phyloP scores from a whole-genome alignment of 2,329 filamentous ascomycete genomes.

The Pyrenochaeta sp. region DNA sequence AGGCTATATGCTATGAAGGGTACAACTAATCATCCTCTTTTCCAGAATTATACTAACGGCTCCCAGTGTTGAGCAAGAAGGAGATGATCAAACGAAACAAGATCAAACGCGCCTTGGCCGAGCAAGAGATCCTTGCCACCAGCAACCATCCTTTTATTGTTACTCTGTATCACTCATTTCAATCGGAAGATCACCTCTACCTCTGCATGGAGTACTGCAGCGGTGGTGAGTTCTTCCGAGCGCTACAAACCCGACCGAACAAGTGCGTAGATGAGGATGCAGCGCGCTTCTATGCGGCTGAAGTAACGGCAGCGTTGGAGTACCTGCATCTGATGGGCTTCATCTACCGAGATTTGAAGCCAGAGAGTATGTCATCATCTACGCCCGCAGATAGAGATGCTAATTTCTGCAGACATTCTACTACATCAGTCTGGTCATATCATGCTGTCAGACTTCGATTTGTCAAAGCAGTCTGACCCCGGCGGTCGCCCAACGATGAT shows the following conservation, averaged over 20 bases:
- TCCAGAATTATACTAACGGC: slow-evolving; percentile 33
- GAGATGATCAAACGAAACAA: slow-evolving; percentile 99
- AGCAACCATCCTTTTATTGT: slow-evolving; percentile 99
- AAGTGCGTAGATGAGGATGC: slow-evolving; percentile 98
- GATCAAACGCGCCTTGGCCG: slow-evolving; percentile 96
- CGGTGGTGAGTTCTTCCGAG: slow-evolving; percentile 97
- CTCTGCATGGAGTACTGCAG: slow-evolving; percentile 99
- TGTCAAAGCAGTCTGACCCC: slow-evolving; percentile 96
- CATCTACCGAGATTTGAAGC: slow-evolving; percentile 97
- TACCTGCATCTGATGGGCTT: slow-evolving; percentile 99
- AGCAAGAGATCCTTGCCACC: slow-evolving; percentile 97
- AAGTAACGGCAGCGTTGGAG: slow-evolving; percentile 94
- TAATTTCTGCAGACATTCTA: slow-evolving; percentile 77
- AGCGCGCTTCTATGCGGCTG: slow-evolving; percentile 94
- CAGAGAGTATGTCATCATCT: slow-evolving; percentile 75
- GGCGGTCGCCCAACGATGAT: slow-evolving; percentile 99
- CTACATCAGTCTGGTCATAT: slow-evolving; percentile 99
- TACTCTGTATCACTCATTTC: slow-evolving; percentile 97
- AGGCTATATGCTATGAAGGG: slow-evolving; percentile 99
- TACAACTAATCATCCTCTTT: slow-evolving; percentile 52
- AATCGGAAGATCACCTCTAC: slow-evolving; percentile 97
- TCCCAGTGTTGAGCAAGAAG: slow-evolving; percentile 93
- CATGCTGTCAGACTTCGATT: slow-evolving; percentile 98
- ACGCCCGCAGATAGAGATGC: slow-evolving; percentile 24
- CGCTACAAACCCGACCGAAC: slow-evolving; percentile 92